Evolutionary conservation across 2,329 filamentous ascomycete genomes (phyloP).

Genomic region (Botrytis elliptica): DNA sequence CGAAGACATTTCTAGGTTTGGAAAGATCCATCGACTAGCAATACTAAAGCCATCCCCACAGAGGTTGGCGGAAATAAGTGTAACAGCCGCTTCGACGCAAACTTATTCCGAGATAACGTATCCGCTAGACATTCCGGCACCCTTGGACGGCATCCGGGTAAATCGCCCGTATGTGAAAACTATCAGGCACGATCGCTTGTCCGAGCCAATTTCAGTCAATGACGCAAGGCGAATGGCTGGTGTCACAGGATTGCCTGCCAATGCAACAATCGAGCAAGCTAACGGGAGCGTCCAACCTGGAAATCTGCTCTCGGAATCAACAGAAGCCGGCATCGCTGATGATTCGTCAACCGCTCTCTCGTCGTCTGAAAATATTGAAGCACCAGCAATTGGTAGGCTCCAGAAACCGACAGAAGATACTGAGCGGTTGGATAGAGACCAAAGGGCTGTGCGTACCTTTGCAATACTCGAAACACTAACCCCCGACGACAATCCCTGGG

Average conservation of each 20-base stretch:
- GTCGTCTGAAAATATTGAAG: neutral
- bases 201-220: constrained; percentile 11
- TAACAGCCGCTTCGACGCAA: constrained; percentile 44
- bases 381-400: neutral
- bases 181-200: constrained; percentile 15
- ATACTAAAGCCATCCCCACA: constrained; percentile 57
- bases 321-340: neutral
- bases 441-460: constrained; percentile 62
- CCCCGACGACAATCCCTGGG: constrained; percentile 81
- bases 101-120: constrained; percentile 57
- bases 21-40: constrained; percentile 69
- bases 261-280: neutral
- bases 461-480: constrained; percentile 69
- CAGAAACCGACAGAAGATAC: neutral
- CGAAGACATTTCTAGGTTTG: constrained; percentile 65
- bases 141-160: neutral
- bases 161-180: constrained; percentile 16
- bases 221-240: constrained; percentile 15
- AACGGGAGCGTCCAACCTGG: neutral
- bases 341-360: neutral
- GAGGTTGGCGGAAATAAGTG: constrained; percentile 26
- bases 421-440: constrained; percentile 25
- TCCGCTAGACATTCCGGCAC: constrained; percentile 44
- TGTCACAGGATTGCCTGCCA: neutral
- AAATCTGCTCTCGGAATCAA: neutral